Base-by-base conservation (phyloP, 1,284 basidiomycete species). In the Ganoderma resinaceum region DNA sequence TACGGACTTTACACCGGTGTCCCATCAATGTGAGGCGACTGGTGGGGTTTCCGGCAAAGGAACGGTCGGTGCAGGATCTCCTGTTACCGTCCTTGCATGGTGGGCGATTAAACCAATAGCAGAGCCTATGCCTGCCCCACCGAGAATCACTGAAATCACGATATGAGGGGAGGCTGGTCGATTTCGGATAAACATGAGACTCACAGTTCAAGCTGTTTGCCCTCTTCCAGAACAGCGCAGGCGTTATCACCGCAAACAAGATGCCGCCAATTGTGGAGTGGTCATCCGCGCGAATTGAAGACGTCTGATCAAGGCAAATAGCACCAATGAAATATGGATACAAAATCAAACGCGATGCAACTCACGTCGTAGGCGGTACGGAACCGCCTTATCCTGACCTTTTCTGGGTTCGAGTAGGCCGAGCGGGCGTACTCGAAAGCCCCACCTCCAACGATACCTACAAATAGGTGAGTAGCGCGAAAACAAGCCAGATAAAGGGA, bases 201-300 rank as follows among this genome's bases (percentile, higher is more conserved):
- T 71, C 73, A 91, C 91, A 74, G 73, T 92, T 86, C 20, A 87
- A 78, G 8, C 82, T 77, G 46, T 79, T 82, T 40, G 89, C 91
- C 63, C 85, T 84, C 62, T 86, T 92, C 90, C 90, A 92, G 64
- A 93, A 82, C 49, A 93, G 65, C 7, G 91, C 89, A 9, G 92
- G 89, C 7, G 84, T 86, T 5, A 92, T 75, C 12, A 91, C 84
- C 14, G 86, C 87, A 69, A 84, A 86, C 14, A 93, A 76, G 42
- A 93, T 77, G 33, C 84, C 83, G 40, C 92, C 92, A 59, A 93
- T 91, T 5, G 87, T 91, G 23, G 91, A 85, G 76, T 92, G 87
- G 75, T 93, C 92, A 66, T 92, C 87, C 42, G 84, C 82, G 70
- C 91, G 82, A 65, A 91, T 78, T 23, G 85, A 84, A 55, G 82